Evolutionary conservation across 2,329 filamentous ascomycete species (phyloP).

Genomic region (Zymoseptoria passerinii): DNA sequence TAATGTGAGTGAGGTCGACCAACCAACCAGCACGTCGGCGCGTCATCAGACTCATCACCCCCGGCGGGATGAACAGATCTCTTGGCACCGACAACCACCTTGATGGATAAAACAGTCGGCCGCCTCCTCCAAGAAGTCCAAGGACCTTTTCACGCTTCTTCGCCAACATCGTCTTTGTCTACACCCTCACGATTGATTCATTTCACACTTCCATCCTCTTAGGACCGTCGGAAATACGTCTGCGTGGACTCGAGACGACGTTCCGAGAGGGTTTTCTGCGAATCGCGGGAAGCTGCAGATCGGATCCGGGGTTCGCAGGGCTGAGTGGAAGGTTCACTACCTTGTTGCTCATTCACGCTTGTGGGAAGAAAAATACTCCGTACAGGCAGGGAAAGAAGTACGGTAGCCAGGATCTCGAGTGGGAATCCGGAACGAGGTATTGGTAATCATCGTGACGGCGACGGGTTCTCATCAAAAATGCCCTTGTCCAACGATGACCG

Average conservation of each 20-base stretch:
- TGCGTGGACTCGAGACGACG: background rate
- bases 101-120: background rate
- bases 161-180: background rate
- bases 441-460: background rate
- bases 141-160: background rate
- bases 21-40: background rate
- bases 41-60: background rate
- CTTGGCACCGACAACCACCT: background rate
- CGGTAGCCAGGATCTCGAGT: background rate
- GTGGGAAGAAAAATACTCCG: background rate
- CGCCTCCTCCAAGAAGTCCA: background rate
- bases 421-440: too few relatives aligned
- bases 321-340: background rate
- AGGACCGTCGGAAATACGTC: background rate
- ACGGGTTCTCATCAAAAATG: slow-evolving; percentile 30
- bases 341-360: background rate
- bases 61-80: background rate
- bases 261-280: background rate
- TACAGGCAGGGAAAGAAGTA: background rate
- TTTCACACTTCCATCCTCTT: background rate
- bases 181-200: background rate
- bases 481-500: slow-evolving; percentile 69
- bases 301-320: background rate
- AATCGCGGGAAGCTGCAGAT: background rate
- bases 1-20: background rate